phyloP scores from a whole-genome alignment of 352 stramenopile genomes.

The Globisporangium recalcitrans region DNA sequence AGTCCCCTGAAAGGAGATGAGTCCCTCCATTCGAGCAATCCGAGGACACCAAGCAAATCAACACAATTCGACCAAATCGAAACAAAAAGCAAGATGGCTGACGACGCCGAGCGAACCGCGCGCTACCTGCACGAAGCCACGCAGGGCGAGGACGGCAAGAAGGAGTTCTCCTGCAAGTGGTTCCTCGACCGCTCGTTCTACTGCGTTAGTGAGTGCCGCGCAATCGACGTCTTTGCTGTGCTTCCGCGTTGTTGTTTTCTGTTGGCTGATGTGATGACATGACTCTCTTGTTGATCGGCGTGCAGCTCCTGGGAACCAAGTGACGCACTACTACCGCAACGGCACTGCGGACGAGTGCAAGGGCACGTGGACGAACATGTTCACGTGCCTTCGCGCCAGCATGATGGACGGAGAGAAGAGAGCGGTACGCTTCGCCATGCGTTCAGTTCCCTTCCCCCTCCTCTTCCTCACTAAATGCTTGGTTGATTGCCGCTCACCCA shows the following conservation, averaged over 20 bases:
- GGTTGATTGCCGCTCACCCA: not conserved
- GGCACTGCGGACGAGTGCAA: constrained; percentile 73
- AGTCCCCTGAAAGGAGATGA: no score
- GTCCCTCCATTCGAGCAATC: no score
- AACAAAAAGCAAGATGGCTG: constrained; percentile 12
- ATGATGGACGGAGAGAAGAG: constrained; percentile 77
- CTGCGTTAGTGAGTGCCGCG: constrained; percentile 72
- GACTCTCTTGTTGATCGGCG: not conserved
- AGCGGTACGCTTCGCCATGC: constrained; percentile 22
- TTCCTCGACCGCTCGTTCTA: constrained; percentile 79
- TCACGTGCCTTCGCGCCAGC: constrained; percentile 67
- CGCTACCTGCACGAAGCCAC: constrained; percentile 55
- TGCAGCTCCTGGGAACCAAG: constrained; percentile 70
- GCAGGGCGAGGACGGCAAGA: constrained; percentile 28
- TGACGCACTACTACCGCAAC: constrained; percentile 77
- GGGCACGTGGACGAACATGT: constrained; percentile 79
- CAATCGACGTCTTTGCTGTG: not conserved
- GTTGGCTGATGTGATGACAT: not conserved
- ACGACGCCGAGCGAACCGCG: constrained; percentile 53
- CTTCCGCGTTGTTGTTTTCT: not conserved
- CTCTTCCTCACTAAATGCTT: not conserved
- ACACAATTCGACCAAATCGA: not conserved
- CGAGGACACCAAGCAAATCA: constrained; percentile 1
- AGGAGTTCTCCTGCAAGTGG: constrained; percentile 61
- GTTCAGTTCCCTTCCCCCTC: no score